These are phyloP conservation scores for Sarocladium oryzae DNA, from an alignment of 2,329 filamentous ascomycete genomes.

Conservation along the genomic window DNA sequence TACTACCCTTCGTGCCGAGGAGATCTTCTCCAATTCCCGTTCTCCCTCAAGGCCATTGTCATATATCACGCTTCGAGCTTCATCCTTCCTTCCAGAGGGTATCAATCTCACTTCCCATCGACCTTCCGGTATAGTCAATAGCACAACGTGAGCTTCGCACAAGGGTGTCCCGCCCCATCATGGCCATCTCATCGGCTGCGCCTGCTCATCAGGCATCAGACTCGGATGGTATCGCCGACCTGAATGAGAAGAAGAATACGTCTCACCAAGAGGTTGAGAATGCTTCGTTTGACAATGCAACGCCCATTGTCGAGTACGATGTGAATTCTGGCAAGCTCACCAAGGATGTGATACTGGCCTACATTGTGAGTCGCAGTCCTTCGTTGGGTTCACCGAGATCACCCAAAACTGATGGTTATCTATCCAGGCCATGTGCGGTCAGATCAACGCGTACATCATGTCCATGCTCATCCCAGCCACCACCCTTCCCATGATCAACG, in stretches of 20 bases:
- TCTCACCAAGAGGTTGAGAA: constrained; percentile 13
- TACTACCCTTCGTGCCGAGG: not conserved
- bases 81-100: too few relatives aligned
- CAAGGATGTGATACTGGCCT: constrained; percentile 16
- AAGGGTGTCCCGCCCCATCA: too few relatives aligned
- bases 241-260: constrained; percentile 9
- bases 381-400: too few relatives aligned
- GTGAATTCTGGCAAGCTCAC: constrained; percentile 13
- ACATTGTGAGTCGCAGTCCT: constrained; percentile 13
- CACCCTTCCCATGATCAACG: constrained; percentile 26
- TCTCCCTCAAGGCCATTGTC: too few relatives aligned
- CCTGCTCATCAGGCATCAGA: constrained; percentile 9
- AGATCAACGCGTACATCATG: constrained; percentile 26
- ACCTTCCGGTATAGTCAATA: too few relatives aligned
- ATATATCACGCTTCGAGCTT: too few relatives aligned
- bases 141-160: too few relatives aligned
- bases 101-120: too few relatives aligned
- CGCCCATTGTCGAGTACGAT: constrained; percentile 8
- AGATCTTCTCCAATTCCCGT: not conserved
- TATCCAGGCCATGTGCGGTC: constrained; percentile 12
- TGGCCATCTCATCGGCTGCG: constrained; percentile 12
- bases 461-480: constrained; percentile 28
- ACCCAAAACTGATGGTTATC: too few relatives aligned
- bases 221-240: constrained; percentile 8
- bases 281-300: constrained; percentile 1